Percentiles rank a stretch among this genome's conserved stretches.
Conservation (phyloP, 1,284 basidiomycete genomes). For the Irpex sp. region DNA sequence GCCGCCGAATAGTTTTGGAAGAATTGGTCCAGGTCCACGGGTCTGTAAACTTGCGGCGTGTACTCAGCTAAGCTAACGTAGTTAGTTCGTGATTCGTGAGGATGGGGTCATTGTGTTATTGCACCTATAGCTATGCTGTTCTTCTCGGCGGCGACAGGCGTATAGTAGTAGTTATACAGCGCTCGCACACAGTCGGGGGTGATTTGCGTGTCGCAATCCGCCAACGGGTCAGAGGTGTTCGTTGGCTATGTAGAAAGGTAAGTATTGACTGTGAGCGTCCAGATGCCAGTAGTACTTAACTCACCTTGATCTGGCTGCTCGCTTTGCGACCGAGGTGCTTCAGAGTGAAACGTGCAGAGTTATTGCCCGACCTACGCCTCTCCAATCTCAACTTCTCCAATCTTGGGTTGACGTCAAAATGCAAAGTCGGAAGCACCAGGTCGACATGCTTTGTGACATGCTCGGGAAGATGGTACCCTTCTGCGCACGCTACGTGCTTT, state of each 20-base stretch:
- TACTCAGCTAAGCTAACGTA: slow-evolving; percentile 37
- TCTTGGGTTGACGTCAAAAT: slow-evolving; percentile 20
- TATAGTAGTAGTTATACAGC: slow-evolving; percentile 49
- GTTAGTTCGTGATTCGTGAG: no score
- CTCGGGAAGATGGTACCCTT: slow-evolving; percentile 22
- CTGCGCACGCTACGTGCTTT: slow-evolving; percentile 27
- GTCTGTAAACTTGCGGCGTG: slow-evolving; percentile 43
- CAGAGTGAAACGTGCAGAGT: no score
- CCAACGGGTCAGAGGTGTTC: slow-evolving; percentile 9
- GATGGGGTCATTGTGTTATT: neutral
- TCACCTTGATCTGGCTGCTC: no score
- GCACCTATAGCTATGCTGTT: slow-evolving; percentile 52
- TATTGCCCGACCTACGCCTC: neutral
- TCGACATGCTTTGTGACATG: slow-evolving; percentile 22
- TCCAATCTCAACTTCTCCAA: neutral
- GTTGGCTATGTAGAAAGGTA: neutral
- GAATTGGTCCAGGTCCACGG: slow-evolving; percentile 43
- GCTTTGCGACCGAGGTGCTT: no score
- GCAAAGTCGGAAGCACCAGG: slow-evolving; percentile 21
- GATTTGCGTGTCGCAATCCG: slow-evolving; percentile 40
- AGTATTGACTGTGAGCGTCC: neutral
- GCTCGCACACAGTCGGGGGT: slow-evolving; percentile 54
- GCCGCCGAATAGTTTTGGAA: slow-evolving; percentile 36
- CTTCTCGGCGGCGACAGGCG: slow-evolving; percentile 37
- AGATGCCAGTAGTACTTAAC: no score